Base-by-base conservation (phyloP, 2,329 filamentous ascomycete genomes). In the Diaporthe aspalathi region DNA sequence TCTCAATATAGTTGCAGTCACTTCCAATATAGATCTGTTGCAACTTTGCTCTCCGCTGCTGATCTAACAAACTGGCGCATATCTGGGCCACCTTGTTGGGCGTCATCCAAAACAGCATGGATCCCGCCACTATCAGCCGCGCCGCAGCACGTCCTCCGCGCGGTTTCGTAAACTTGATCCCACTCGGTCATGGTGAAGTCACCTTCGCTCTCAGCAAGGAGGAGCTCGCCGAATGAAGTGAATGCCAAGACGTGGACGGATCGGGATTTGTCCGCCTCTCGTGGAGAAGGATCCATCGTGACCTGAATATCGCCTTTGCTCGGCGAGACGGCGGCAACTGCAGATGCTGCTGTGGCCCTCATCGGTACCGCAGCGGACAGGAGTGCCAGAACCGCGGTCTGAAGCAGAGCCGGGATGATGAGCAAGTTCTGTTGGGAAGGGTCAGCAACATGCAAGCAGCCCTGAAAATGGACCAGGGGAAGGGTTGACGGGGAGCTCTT, bases 161-260 rank as follows among this genome's bases (percentile, higher is more conserved):
- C 94, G 54, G 85, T 83, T 73, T 91, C 86, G 74, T 91, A 89
- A 22, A 93, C 89, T 53, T 86, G 83, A 70, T 94, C 89, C 94
- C 95, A 98, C 74, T 92, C 91, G 17, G 90, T 86, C 74, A 93
- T 85, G 57, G 89, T 89, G 78, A 98, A 98, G 4, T 83, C 82
- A 0, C 95, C 95, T 76, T 95, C 90, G 77, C 94, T 97, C 82
- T 97, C 93, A 43, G 89, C 91, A 52, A 97, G 82, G 27, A 98
- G 82, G 66, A 97, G 83, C 72, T 93, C 90, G 11, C 91, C 89
- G 66, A 90, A 85, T 1, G 91, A 90, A n/a, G 91, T 92, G 79
- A 96, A 97, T 7, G 91, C 92, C 71, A 98, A 86, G n/a, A 93
- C 93, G 79, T 98, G 95, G 27, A 93, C 83, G 6, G 94, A 97